Base-by-base conservation (phyloP, 495 filamentous ascomycete genomes). In the Penicillium paxilli region DNA sequence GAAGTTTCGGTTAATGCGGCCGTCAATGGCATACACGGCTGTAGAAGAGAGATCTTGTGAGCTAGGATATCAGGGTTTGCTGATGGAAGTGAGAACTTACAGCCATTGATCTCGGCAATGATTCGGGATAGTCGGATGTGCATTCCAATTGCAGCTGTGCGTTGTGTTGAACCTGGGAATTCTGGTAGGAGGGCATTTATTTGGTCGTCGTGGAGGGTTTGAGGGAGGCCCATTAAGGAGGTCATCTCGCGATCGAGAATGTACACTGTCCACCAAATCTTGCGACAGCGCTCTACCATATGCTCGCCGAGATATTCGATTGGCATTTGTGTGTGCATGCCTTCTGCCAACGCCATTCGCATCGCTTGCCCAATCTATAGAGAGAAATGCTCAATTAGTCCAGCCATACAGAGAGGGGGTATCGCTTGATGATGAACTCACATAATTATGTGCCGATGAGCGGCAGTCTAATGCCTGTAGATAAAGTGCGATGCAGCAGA, bases 241-340 rank as follows among this genome's bases (percentile, higher is more conserved):
- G 73, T 70, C 72, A 75, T 74, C 49, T 74, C 69, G 12, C 73
- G 65, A 51, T 78, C 74, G 10, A 78, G 58, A 20, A 76, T 63
- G 51, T 78, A 78, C 1, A 76, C 61, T 0, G 74, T 78, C 74
- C 74, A 78, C 74, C 74, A 78, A 22, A 73, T 70, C 45, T 69
- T 66, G 51, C 74, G 65, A 35, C 64, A 72, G 44, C 74, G 63
- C 42, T 78, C 65, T 1, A 75, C 68, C 21, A 60, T 26, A 5
- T 52, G 37, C 28, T 73, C 63, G 7, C 67, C 69, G 0, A 75
- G 54, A 40, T 66, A 62, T 14, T 69, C 62, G 12, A 59, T 60
- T 25, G 67, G 70, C 70, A 78, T 76, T 40, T 70, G 62, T 1
- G 73, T 78, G 51, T 78, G 73, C 65, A 78, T 70, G 1, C 74